Evolutionary conservation across 768 basidiomycete species (phyloP), one percentile per base, ranked within the genome.

Genomic region (Macrolepiota fuliginosa): DNA sequence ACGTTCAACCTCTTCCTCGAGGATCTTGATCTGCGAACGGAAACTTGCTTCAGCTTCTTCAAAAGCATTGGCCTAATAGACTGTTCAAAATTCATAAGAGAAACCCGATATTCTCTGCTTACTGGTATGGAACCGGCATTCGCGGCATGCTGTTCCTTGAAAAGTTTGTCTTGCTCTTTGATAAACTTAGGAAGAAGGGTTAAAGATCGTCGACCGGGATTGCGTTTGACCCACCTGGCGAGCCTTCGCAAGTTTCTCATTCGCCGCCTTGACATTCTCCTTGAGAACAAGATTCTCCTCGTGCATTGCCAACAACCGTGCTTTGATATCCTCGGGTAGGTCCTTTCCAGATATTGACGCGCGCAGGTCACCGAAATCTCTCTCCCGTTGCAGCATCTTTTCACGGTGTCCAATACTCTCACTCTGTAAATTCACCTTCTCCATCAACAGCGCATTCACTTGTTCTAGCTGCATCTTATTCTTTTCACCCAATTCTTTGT

Each of bases 401-500:
- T 97, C 96, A 55, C 95, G 79, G 66, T 95, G 90, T 13, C 87
- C 87, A 64, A 98, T 94, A n/a, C 91, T 89, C 52, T 94, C 92
- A 67, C 87, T 89, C 72, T 97, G 96, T 40, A 96, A 75, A 63
- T 82, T 91, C 58, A 97, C 90, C 75, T 98, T 98, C 72, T 98
- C 96, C 27, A 96, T 75, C 0, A 98, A 75, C n/a, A 98, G 79
- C 4, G 70, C 81, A 68, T 92, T 92, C 66, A 95, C 83, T 70
- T 94, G 92, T 73, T 96, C 92, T 22, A 95, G 82, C 68, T 96
- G 94, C 89, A 93, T 91, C 67, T 86, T 81, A 70, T 89, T 92
- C 82, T 93, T 96, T 65, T 95, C 92, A 45, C 75, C 76, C 5
- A 92, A 77, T 32, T 91, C 89, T 64, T 81, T 84, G 68, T 92